phyloP scores from a whole-genome alignment of 208 protist genomes.

The Balamuthia mandrillaris region DNA sequence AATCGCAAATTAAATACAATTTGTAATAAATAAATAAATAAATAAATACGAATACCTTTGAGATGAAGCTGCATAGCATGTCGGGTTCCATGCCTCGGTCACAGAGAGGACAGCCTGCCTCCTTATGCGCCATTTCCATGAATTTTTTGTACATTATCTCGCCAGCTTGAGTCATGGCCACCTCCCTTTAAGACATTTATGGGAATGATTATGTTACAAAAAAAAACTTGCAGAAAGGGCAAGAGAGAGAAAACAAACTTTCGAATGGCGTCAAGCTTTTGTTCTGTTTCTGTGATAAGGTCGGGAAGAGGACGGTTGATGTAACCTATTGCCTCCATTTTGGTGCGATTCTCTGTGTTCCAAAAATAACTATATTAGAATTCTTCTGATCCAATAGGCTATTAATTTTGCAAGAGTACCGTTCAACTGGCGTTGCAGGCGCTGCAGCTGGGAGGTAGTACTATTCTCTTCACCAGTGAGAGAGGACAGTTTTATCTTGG shows the following conservation, averaged over 20 bases:
- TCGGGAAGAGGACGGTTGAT: not conserved
- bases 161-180: slow-evolving; percentile 39
- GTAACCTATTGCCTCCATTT: not conserved
- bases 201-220: too few relatives aligned
- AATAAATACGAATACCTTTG: slow-evolving; percentile 5
- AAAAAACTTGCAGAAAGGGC: not conserved
- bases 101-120: slow-evolving; percentile 49
- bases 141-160: slow-evolving; percentile 55
- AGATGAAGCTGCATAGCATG: not conserved
- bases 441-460: not conserved
- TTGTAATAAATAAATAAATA: too few relatives aligned
- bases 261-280: not conserved
- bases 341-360: not conserved
- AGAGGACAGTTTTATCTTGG: not conserved
- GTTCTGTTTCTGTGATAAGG: not conserved
- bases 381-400: not conserved
- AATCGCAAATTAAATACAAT: too few relatives aligned
- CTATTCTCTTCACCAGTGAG: not conserved
- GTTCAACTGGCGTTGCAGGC: not conserved
- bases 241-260: not conserved
- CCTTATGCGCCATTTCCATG: slow-evolving; percentile 32
- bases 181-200: not conserved
- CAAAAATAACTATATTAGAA: not conserved
- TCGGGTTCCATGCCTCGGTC: slow-evolving; percentile 3
- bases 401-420: not conserved